Conservation (phyloP, 768 basidiomycete genomes). For the Termitomyces heimii region DNA sequence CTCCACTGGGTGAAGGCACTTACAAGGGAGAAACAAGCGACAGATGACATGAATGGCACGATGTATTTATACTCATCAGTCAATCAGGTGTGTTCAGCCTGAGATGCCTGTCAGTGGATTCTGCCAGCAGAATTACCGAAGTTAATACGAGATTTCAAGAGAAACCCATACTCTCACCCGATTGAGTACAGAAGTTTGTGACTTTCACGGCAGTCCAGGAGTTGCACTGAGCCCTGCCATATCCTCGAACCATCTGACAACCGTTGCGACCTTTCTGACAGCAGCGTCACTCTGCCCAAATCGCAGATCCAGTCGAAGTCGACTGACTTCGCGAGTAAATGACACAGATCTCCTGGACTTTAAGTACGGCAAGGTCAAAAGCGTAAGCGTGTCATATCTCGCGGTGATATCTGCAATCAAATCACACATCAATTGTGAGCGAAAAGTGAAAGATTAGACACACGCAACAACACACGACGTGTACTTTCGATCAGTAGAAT, state of each 20-base stretch:
- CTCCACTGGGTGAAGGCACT: neutral
- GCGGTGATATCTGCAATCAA: constrained; percentile 44
- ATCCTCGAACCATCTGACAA: constrained; percentile 69
- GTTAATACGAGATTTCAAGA: too few relatives aligned
- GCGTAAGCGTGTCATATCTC: constrained; percentile 37
- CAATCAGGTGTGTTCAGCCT: neutral
- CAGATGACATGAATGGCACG: neutral
- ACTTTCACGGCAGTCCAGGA: neutral
- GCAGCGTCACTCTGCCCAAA: constrained; percentile 64
- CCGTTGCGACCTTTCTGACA: constrained; percentile 58
- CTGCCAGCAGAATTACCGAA: neutral
- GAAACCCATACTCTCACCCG: neutral
- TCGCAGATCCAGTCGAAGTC: constrained; percentile 65
- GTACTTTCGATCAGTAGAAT: constrained; percentile 64
- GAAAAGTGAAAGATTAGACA: neutral
- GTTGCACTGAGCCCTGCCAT: constrained; percentile 50
- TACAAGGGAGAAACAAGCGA: neutral
- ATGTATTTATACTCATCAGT: neutral
- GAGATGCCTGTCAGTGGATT: neutral
- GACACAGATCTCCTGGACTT: constrained; percentile 74
- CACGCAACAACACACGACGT: constrained; percentile 22
- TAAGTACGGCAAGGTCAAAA: constrained; percentile 67
- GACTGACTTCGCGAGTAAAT: constrained; percentile 48
- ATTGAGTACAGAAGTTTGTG: too few relatives aligned
- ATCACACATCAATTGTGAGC: neutral